Percentiles rank a stretch among this genome's conserved stretches.
Evolutionary conservation across 495 filamentous ascomycete genomes (phyloP).

Genomic region (Aspergillus nanangensis): DNA sequence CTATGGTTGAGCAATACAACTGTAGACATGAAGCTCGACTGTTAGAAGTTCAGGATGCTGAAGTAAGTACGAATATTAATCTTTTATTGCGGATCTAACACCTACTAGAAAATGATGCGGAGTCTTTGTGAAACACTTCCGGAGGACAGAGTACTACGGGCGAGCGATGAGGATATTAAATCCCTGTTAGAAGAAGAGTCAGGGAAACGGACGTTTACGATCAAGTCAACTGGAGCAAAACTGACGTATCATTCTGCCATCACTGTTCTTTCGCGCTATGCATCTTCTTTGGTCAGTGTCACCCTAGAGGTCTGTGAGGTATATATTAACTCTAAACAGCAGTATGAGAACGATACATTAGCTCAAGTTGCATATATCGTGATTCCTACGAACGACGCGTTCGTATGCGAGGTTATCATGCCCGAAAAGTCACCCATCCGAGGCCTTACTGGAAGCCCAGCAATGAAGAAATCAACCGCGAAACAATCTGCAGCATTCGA

Average conservation of each 20-base stretch:
- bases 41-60: constrained; percentile 50
- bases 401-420: constrained; percentile 75
- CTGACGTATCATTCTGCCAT: constrained; percentile 74
- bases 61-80: too few species aligned
- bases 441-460: constrained; percentile 56
- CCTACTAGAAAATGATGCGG: constrained; percentile 57
- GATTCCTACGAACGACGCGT: constrained; percentile 51
- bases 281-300: constrained; percentile 47
- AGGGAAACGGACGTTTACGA: constrained; percentile 51
- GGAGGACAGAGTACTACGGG: constrained; percentile 65
- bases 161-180: constrained; percentile 54
- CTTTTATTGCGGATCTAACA: too few species aligned
- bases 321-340: constrained; percentile 27
- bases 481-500: constrained; percentile 91
- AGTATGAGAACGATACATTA: constrained; percentile 52
- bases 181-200: constrained; percentile 51
- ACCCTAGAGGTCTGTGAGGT: constrained; percentile 12
- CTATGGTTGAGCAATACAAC: constrained; percentile 75
- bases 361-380: constrained; percentile 62
- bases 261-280: constrained; percentile 60
- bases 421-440: constrained; percentile 72
- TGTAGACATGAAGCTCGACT: constrained; percentile 50
- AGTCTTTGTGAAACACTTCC: constrained; percentile 73
- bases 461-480: constrained; percentile 66
- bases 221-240: constrained; percentile 68